Evolutionary conservation across 257 asterid species (phyloP).

Genomic region (Vinca minor): DNA sequence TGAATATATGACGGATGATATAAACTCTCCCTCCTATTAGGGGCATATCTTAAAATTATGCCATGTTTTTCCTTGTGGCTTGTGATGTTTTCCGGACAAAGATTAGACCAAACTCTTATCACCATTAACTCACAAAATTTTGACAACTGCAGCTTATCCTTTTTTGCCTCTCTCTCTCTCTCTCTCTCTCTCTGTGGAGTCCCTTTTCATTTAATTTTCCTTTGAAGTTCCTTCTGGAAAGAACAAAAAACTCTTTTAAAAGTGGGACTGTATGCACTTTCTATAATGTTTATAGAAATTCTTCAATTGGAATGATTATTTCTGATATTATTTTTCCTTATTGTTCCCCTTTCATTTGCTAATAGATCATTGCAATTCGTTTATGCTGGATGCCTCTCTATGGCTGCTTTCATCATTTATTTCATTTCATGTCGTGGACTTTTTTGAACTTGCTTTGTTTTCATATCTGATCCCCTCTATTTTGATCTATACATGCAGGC

Average conservation of each 20-base stretch:
- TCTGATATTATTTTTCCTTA: background rate
- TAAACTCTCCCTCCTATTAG: no score
- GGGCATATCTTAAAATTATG: no score
- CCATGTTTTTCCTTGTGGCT: no score
- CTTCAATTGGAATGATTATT: background rate
- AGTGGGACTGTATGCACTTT: background rate
- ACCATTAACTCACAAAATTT: no score
- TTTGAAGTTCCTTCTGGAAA: background rate
- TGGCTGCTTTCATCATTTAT: constrained; percentile 5
- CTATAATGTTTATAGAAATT: background rate
- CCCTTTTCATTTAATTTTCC: background rate
- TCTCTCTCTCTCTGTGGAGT: no score
- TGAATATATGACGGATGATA: no score
- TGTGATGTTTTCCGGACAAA: no score
- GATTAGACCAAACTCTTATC: no score
- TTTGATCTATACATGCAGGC: constrained; percentile 52
- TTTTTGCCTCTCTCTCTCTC: no score
- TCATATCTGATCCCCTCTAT: background rate
- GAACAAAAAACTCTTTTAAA: background rate
- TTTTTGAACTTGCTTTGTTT: background rate
- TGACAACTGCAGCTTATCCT: no score
- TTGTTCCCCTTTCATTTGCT: background rate
- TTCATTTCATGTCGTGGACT: background rate
- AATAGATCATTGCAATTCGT: background rate
- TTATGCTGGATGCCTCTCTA: background rate